Base-by-base conservation (phyloP, 768 basidiomycete genomes). In the Strobilomyces echinocephalus region DNA sequence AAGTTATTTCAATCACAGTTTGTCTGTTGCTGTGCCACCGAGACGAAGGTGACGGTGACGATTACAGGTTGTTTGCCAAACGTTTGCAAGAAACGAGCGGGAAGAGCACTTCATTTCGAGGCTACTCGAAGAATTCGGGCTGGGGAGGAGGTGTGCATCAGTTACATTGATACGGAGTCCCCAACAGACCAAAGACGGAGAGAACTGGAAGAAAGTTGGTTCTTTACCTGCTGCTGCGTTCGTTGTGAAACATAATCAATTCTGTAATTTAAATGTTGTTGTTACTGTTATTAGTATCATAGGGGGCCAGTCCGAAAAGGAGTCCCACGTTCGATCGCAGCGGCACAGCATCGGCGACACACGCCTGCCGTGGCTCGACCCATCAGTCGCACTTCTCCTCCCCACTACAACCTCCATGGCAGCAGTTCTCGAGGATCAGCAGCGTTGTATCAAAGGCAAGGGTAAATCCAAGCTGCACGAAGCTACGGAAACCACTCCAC, bases 1-100 rank as follows among this genome's bases (percentile, higher is more conserved):
- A 1, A 83, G 83, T 18, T 85, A 81, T 67, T 87, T 86, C 62
- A 87, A 87, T 58, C 85, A 87, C 61, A 76, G 85, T 84, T 38
- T 43, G 69, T 61, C n/a, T 18, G 16, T 49, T 51, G 36, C 40
- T 15, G 39, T 11, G 33, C 14, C 20, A 14, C 46, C 11, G 20
- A 34, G 10, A 21, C 7, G 18, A 28, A 16, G n/a, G 30, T 58
- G 47, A 60, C 49, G n/a, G 15, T 1, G 18, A 34, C 21, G 8
- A 42, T 40, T 41, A 15, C 55, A 84, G 81, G 77, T 62, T 83
- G 81, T 59, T 61, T 69, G 6, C 80, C 82, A 9, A 83, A 81
- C 47, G 58, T 83, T 11, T 68, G 68, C 28, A 84, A 81, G 63
- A 67, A 61, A 20, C 72, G 78, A 39, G 59, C 66, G 7, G 76